Percentiles rank a stretch among this genome's conserved stretches.
These are phyloP conservation scores for Cladophialophora psammophila DNA, from an alignment of 2,329 filamentous ascomycete genomes.

Conservation along the genomic window DNA sequence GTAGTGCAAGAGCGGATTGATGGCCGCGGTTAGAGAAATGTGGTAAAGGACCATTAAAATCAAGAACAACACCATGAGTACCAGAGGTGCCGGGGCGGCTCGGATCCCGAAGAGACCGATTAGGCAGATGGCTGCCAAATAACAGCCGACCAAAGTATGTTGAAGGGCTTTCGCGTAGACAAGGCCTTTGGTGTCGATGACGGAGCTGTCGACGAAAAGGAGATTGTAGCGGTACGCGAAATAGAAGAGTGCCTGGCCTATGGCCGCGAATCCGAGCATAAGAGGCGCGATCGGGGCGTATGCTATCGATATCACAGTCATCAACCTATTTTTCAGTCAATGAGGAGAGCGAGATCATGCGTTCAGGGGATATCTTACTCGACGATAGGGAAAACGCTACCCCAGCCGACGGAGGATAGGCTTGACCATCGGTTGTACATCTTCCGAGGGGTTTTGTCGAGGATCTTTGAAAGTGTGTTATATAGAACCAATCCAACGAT, in stretches of 20 bases:
- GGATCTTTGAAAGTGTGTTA: conserved; percentile 74
- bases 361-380: conserved; percentile 6
- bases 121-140: conserved; percentile 81
- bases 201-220: conserved; percentile 81
- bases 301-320: conserved; percentile 68
- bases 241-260: conserved; percentile 82
- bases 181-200: conserved; percentile 85
- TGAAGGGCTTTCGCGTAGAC: conserved; percentile 87
- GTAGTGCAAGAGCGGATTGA: conserved; percentile 77
- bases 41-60: conserved; percentile 80
- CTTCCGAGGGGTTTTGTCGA: conserved; percentile 79
- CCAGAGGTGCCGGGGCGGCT: conserved; percentile 68
- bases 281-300: conserved; percentile 89
- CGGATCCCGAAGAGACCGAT: conserved; percentile 83
- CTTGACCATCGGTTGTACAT: conserved; percentile 80
- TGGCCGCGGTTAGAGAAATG: conserved; percentile 71
- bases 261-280: conserved; percentile 79
- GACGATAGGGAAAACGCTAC: conserved; percentile 80
- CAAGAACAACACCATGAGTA: conserved; percentile 78
- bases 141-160: conserved; percentile 83
- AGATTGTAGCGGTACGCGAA: conserved; percentile 90
- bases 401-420: conserved; percentile 79
- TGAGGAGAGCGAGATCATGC: neutral
- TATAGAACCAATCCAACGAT: conserved; percentile 76
- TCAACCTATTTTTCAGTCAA: conserved; percentile 26